A percentile compares a stretch with the other conserved stretches of the same genome.
Conservation (phyloP, 1,139 yeast genomes). For the Zygosaccharomyces sapae region DNA sequence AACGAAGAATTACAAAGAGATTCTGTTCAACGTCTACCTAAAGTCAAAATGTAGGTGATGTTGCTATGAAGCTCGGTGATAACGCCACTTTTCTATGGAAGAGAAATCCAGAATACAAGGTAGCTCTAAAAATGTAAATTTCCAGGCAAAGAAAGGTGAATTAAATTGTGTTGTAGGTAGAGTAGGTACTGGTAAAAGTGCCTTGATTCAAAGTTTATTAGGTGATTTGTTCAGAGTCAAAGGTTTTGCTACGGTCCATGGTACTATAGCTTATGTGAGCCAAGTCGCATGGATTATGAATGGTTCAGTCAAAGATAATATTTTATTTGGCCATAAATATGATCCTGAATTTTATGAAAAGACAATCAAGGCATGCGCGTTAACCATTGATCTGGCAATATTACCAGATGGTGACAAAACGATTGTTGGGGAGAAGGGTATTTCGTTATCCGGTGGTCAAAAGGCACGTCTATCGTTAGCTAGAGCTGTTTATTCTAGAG, state of each 20-base stretch:
- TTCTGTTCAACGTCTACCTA: slow-evolving; percentile 61
- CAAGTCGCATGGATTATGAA: slow-evolving; percentile 97
- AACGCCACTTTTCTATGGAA: slow-evolving; percentile 90
- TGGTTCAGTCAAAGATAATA: slow-evolving; percentile 84
- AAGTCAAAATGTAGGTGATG: slow-evolving; percentile 57
- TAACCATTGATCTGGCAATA: slow-evolving; percentile 70
- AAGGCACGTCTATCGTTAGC: slow-evolving; percentile 92
- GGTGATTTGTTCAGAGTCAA: slow-evolving; percentile 81
- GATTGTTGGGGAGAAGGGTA: slow-evolving; percentile 95
- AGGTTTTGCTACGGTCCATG: slow-evolving; percentile 72
- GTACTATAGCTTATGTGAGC: slow-evolving; percentile 84
- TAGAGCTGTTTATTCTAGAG: slow-evolving; percentile 91
- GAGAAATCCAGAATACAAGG: slow-evolving; percentile 68
- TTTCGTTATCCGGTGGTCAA: slow-evolving; percentile 94
- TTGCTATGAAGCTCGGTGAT: slow-evolving; percentile 55
- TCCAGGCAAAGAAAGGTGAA: slow-evolving; percentile 71
- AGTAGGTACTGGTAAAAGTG: slow-evolving; percentile 92
- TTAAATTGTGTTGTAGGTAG: slow-evolving; percentile 85
- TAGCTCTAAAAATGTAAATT: slow-evolving; percentile 70
- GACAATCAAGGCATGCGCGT: slow-evolving; percentile 85
- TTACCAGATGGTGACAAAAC: slow-evolving; percentile 88
- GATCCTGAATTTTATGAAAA: slow-evolving; percentile 75
- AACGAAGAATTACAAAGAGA: slow-evolving; percentile 78
- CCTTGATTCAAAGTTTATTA: slow-evolving; percentile 73
- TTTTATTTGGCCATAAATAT: slow-evolving; percentile 80